Evolutionary conservation across 345 rosid genomes (phyloP), one percentile per base, ranked within the genome.

Genomic region (Rhodomyrtus tomentosa): DNA sequence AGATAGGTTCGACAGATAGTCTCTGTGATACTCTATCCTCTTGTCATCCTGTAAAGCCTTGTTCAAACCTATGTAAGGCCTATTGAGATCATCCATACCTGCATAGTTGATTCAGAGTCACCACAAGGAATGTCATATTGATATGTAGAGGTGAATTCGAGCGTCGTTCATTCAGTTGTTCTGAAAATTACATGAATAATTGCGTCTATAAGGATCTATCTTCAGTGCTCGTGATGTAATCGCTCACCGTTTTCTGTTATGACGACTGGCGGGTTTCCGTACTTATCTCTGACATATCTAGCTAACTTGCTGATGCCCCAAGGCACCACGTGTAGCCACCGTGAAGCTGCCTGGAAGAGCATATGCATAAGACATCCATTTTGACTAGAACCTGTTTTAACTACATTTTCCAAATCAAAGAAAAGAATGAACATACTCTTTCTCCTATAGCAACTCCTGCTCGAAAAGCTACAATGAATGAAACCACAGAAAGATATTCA

Each of bases 21-120:
- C 97, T 81, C 96, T 87, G 87, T 95, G 98, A 88, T 90, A 96
- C 49, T 91, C 90, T 79, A 95, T 96, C 88, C 98, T 93, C 85
- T 93, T 94, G 83, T 91, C 91, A 80, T 96, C 99, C 84, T 93
- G 86, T 82, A 96, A 88, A 82, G 96, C 95, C 90, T 92, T 93
- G 85, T 92, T 85, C 87, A 89, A 82, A 52, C 89, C 42, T 55
- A 90, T 87, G 81, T 94, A 92, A 25, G 90, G 96, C 21, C 48
- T 90, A 62, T 96, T 95, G 45, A 87, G 86, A 85, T 95, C 99
- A 89, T 96, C 99, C 93, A 96, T 91, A 4, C 99, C 98, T 95
- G 92, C 84, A 87, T 1, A 83, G 80, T 48, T 81, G 55, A 87
- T 84, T 73, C 81, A 49, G 14, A 27, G 18, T 53, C 50, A 27